Evolutionary conservation across 2,329 filamentous ascomycete genomes (phyloP).

Genomic region (Penicillium capsulatum): DNA sequence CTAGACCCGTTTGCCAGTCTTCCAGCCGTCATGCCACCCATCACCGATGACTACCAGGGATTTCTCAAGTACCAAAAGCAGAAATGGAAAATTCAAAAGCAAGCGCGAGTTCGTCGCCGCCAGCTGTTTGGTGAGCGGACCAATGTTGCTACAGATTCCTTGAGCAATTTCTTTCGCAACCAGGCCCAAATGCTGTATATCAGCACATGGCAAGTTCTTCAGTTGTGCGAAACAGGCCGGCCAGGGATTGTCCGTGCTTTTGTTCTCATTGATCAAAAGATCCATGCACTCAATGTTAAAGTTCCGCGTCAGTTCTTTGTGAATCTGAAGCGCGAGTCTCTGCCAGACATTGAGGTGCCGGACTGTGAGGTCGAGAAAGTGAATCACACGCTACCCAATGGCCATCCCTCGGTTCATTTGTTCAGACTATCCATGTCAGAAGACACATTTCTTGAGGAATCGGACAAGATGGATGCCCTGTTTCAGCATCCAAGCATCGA

Average conservation of each 20-base stretch:
- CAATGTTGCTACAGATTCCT: conserved; percentile 54
- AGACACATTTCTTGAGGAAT: conserved; percentile 77
- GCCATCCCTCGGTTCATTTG: conserved; percentile 86
- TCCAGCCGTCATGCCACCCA: conserved; percentile 76
- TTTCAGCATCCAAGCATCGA: conserved; percentile 94
- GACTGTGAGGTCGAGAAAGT: conserved; percentile 90
- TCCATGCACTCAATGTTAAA: conserved; percentile 81
- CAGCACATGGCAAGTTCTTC: conserved; percentile 91
- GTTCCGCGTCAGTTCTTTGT: conserved; percentile 87
- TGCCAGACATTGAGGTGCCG: conserved; percentile 82
- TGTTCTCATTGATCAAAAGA: conserved; percentile 87
- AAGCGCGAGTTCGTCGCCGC: conserved; percentile 75
- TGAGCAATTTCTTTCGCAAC: conserved; percentile 76
- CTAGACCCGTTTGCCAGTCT: conserved; percentile 76
- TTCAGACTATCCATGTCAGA: conserved; percentile 92
- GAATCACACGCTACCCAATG: conserved; percentile 88
- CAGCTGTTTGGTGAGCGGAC: conserved; percentile 90
- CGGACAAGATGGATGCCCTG: conserved; percentile 73
- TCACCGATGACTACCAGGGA: conserved; percentile 78
- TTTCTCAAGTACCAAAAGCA: conserved; percentile 95
- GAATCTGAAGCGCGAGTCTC: conserved; percentile 79
- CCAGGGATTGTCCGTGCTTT: conserved; percentile 85
- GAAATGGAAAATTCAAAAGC: conserved; percentile 98
- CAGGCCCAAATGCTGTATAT: conserved; percentile 87
- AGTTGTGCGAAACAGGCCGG: conserved; percentile 74